A percentile compares a stretch with the other conserved stretches of the same genome.
These are phyloP conservation scores for Pseudohyphozyma bogoriensis DNA, from an alignment of 768 basidiomycete genomes.

Conservation along the genomic window DNA sequence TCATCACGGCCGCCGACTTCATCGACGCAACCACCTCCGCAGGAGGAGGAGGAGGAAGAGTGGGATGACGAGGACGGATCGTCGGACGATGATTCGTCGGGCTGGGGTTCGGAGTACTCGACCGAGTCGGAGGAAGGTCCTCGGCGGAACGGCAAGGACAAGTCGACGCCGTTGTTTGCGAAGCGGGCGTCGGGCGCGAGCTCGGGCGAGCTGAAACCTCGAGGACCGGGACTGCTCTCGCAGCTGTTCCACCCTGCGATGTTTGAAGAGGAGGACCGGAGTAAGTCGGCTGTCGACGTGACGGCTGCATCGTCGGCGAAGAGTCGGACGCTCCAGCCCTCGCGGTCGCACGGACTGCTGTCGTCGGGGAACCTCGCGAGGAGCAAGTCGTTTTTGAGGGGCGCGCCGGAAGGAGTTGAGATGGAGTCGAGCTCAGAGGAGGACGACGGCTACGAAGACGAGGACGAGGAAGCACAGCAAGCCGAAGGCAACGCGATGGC, in stretches of 20 bases:
- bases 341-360: neutral
- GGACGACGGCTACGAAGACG: slow-evolving; percentile 10
- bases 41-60: neutral
- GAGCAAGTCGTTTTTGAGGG: slow-evolving; percentile 19
- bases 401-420: slow-evolving; percentile 30
- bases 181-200: slow-evolving; percentile 18
- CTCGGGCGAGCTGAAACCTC: slow-evolving; percentile 22
- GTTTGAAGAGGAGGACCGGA: slow-evolving; percentile 17
- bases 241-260: slow-evolving; percentile 31
- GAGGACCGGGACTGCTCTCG: slow-evolving; percentile 27
- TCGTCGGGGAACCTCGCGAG: neutral
- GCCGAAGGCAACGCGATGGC: slow-evolving; percentile 5
- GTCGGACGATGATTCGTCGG: slow-evolving; percentile 22
- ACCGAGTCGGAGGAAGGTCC: slow-evolving; percentile 19
- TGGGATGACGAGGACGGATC: slow-evolving; percentile 17
- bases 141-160: no score
- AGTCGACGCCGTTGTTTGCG: slow-evolving; percentile 17
- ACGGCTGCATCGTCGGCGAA: neutral
- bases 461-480: neutral
- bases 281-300: slow-evolving; percentile 2
- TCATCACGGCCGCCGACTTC: slow-evolving; percentile 21
- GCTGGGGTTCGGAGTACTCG: slow-evolving; percentile 30
- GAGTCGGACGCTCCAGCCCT: neutral
- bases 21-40: slow-evolving; percentile 11
- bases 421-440: slow-evolving; percentile 31